Evolutionary conservation across 1,139 yeast genomes (phyloP).

Genomic region (Diutina catenulata): DNA sequence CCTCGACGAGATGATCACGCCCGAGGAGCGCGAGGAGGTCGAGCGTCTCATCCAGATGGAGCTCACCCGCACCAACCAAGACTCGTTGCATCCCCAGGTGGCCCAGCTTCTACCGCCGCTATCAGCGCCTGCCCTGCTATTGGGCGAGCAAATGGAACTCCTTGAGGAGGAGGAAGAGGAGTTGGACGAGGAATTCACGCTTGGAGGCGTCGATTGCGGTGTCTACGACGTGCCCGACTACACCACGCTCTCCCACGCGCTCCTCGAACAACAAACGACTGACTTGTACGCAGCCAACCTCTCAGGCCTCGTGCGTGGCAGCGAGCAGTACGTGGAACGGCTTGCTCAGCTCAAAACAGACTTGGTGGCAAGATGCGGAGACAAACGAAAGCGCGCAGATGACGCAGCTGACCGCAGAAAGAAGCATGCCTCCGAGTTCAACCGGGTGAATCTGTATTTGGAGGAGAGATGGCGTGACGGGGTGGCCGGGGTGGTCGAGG

Average conservation of each 20-base stretch:
- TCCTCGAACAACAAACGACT: slow-evolving; percentile 20
- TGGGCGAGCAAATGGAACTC: background rate
- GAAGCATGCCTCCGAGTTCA: slow-evolving; percentile 23
- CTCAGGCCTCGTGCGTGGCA: slow-evolving; percentile 11
- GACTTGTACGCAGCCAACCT: slow-evolving; percentile 14
- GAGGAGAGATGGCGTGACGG: slow-evolving; percentile 29
- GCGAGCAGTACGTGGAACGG: slow-evolving; percentile 13
- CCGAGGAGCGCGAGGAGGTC: background rate
- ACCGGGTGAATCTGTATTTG: slow-evolving; percentile 25
- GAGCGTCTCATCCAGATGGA: slow-evolving; percentile 4
- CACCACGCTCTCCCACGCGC: slow-evolving; percentile 21
- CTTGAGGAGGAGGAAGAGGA: slow-evolving; percentile 1
- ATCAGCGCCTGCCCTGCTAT: background rate
- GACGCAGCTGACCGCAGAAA: slow-evolving; percentile 20
- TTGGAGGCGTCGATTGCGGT: slow-evolving; percentile 1
- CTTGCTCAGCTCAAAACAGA: slow-evolving; percentile 13
- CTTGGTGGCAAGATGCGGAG: slow-evolving; percentile 11
- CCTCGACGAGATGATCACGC: background rate
- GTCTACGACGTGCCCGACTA: slow-evolving; percentile 9
- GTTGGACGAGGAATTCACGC: background rate
- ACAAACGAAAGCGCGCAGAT: slow-evolving; percentile 21
- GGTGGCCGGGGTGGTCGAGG: slow-evolving; percentile 23
- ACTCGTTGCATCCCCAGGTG: background rate
- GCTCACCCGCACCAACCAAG: background rate
- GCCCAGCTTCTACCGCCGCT: background rate